A percentile compares a stretch with the other conserved stretches of the same genome.
Evolutionary conservation across 129 eudicot species (phyloP).

Genomic region (Artemisia tridentata): DNA sequence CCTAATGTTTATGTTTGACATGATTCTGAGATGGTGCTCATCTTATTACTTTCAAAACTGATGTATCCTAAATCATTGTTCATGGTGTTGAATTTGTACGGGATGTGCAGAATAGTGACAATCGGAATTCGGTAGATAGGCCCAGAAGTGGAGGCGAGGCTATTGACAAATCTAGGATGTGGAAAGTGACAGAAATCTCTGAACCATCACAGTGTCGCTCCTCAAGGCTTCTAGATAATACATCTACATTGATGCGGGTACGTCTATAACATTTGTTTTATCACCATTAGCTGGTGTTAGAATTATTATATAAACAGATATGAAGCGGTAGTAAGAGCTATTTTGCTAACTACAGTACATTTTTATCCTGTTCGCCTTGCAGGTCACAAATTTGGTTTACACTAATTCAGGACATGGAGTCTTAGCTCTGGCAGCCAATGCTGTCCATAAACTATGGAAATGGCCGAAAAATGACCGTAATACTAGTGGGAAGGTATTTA

Average conservation of each 20-base stretch:
- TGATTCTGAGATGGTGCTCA: no score
- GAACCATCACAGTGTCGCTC: conserved; percentile 77
- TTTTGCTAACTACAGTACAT: no score
- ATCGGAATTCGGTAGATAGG: conserved; percentile 54
- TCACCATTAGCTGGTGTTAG: background rate
- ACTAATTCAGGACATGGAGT: conserved; percentile 68
- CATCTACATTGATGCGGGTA: conserved; percentile 65
- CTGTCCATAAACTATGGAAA: conserved; percentile 81
- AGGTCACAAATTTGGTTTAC: conserved; percentile 74
- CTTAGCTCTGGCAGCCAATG: conserved; percentile 74
- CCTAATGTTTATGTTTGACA: background rate
- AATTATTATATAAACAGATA: background rate
- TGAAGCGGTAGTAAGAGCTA: conserved; percentile 4
- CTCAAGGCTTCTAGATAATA: conserved; percentile 64
- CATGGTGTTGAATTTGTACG: conserved; percentile 14
- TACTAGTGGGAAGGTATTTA: conserved; percentile 58
- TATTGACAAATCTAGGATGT: conserved; percentile 53
- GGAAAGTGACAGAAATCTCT: conserved; percentile 67
- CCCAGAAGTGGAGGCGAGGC: conserved; percentile 59
- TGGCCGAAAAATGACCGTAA: conserved; percentile 71
- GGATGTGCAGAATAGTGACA: conserved; percentile 54
- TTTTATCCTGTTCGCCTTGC: conserved; percentile 11
- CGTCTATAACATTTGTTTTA: background rate
- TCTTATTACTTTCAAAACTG: no score
- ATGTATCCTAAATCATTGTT: background rate